Conservation (phyloP, 495 filamentous ascomycete genomes). For the Daldinia decipiens region DNA sequence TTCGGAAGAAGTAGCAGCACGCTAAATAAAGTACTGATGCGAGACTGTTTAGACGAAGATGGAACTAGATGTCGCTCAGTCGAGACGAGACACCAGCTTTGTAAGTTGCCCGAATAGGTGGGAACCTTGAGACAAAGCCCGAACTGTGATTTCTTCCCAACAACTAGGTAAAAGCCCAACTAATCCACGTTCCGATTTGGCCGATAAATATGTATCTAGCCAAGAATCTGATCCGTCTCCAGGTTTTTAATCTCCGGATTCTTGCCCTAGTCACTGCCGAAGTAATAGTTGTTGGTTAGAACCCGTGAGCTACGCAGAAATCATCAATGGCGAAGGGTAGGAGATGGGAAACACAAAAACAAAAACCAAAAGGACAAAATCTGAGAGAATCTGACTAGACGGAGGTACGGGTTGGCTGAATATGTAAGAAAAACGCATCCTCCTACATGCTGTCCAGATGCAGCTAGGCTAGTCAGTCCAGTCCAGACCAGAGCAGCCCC, state of each 20-base stretch:
- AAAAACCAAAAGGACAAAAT: slow-evolving; percentile 1
- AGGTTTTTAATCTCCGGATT: slow-evolving; percentile 2
- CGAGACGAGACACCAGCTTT: slow-evolving; percentile 1
- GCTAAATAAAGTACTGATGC: not conserved
- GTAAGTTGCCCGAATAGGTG: slow-evolving; percentile 28
- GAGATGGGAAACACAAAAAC: not conserved
- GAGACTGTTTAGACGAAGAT: not conserved
- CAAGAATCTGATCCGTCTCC: not conserved
- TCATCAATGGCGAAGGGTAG: not conserved
- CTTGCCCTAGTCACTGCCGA: not conserved
- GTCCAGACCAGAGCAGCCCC: slow-evolving; percentile 25
- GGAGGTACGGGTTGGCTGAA: slow-evolving; percentile 26
- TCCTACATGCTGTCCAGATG: slow-evolving; percentile 27
- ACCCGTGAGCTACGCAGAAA: slow-evolving; percentile 2
- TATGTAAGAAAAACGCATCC: slow-evolving; percentile 40
- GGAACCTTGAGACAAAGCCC: not conserved
- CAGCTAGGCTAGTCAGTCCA: slow-evolving; percentile 25
- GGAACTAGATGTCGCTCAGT: not conserved
- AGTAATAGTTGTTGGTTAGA: not conserved
- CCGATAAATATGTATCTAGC: slow-evolving; percentile 3
- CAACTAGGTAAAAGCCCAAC: not conserved
- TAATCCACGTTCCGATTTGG: slow-evolving; percentile 4
- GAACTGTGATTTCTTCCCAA: slow-evolving; percentile 5
- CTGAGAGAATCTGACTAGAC: slow-evolving; percentile 1
- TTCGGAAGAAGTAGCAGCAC: not conserved